Percentiles rank a stretch among this genome's conserved stretches.
phyloP scores from a whole-genome alignment of 805 yeast species.

The Wickerhamomyces ciferrii region DNA sequence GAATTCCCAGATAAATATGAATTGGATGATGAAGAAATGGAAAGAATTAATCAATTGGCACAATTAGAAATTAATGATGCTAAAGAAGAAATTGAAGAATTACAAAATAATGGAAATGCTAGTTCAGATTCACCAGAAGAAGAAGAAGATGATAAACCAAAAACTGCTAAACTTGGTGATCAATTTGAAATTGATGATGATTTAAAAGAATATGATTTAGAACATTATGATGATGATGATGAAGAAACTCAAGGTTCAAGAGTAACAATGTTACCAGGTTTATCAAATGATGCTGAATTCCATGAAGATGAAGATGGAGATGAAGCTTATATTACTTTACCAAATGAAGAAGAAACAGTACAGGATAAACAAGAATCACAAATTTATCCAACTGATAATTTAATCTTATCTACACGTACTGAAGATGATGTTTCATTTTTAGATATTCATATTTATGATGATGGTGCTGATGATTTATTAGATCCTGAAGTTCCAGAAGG shows the following conservation, averaged over 20 bases:
- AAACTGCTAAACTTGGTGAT: constrained; percentile 30
- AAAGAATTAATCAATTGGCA: constrained; percentile 81
- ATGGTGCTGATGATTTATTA: constrained; percentile 73
- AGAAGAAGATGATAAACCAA: constrained; percentile 11
- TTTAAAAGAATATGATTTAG: constrained; percentile 81
- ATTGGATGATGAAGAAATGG: constrained; percentile 88
- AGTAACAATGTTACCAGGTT: constrained; percentile 68
- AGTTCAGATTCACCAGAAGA: too few relatives aligned
- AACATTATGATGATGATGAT: constrained; percentile 72
- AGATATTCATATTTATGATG: constrained; percentile 93
- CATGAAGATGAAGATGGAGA: constrained; percentile 41
- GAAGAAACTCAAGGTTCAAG: constrained; percentile 46
- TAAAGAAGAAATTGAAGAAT: constrained; percentile 25
- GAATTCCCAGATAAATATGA: constrained; percentile 90
- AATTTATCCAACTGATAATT: constrained; percentile 83
- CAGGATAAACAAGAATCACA: constrained; percentile 85
- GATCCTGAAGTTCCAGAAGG: constrained; percentile 78
- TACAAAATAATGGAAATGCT: too few relatives aligned
- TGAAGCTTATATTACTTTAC: constrained; percentile 40
- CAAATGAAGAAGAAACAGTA: constrained; percentile 45
- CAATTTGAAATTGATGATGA: constrained; percentile 75
- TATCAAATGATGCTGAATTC: constrained; percentile 54
- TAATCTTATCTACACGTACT: constrained; percentile 87
- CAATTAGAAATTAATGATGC: constrained; percentile 78
- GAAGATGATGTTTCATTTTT: constrained; percentile 91